These are phyloP conservation scores for Symbiodinium natans DNA, from an alignment of 73 alveolate genomes.

Conservation along the genomic window DNA sequence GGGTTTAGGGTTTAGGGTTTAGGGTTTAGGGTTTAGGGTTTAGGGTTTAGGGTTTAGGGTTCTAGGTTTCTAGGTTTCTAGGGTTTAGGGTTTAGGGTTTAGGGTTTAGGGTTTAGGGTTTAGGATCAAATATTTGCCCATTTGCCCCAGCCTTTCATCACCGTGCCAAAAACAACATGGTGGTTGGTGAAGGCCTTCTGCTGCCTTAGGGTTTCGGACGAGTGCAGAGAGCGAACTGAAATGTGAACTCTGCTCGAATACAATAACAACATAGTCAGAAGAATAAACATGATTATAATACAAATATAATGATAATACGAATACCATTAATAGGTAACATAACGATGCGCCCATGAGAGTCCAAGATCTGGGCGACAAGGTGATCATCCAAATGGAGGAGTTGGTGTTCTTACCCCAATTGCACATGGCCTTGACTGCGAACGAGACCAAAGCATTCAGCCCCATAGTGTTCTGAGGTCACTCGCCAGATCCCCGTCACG, in stretches of 20 bases:
- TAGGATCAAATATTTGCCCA: neutral
- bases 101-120: too few relatives aligned
- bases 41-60: too few relatives aligned
- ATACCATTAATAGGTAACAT: neutral
- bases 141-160: slow-evolving; percentile 18
- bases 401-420: slow-evolving; percentile 88
- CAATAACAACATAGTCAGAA: neutral
- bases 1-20: too few relatives aligned
- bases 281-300: neutral
- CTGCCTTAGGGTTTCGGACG: neutral
- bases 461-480: neutral
- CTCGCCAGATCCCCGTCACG: slow-evolving; percentile 86
- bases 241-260: neutral
- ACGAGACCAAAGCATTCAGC: too few relatives aligned
- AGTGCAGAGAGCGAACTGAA: neutral
- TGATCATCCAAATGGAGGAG: slow-evolving; percentile 89
- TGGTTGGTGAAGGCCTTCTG: slow-evolving; percentile 77
- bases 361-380: slow-evolving; percentile 53
- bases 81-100: too few relatives aligned
- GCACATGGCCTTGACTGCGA: slow-evolving; percentile 60
- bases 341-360: neutral
- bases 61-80: too few relatives aligned
- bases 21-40: too few relatives aligned
- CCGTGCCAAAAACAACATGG: slow-evolving; percentile 92
- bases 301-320: too few relatives aligned